Evolutionary conservation across 371 early-diverging fungal genomes (phyloP), one percentile per base, ranked within the genome.

Genomic region (Mortierella sp.): DNA sequence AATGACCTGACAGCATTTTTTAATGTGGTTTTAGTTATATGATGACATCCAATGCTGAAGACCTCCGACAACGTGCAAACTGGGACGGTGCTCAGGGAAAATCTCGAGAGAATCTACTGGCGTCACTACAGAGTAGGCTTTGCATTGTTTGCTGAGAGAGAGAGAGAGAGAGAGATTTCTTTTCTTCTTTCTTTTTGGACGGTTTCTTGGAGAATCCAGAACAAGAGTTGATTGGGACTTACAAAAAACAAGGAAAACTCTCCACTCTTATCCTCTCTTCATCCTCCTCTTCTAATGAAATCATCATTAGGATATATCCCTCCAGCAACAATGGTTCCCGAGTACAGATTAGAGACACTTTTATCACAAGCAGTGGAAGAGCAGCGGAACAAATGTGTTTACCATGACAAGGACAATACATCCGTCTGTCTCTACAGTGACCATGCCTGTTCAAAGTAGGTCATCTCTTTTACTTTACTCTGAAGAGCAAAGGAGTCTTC

Each of bases 321-420:
- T 6, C 88, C 96, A 1, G 82, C 92, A 6, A 82, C 89, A 43
- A 94, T 96, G 94, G 87, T 98, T 50, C 97, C 96, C 7, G 88
- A 88, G 14, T 84, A 84, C 50, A 83, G 98, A 7, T 82, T 97
- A 60, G 84, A 93, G 48, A 84, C 87, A 5, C 80, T 98, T 21
- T 74, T 96, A 7, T 81, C 90, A 37, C 96, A 97, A 73, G 93
- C 97, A 0, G 65, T 92, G 6, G 80, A 85, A 60, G 81, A 86
- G 62, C 98, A 98, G 76, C 80, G 85, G 43, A 69, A 64, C 26
- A 80, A 86, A 18, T 98, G 98, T 81, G 76, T 93, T 30, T 95
- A 95, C 79, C 97, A 98, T 64, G 90, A 90, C 75, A 73, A 84
- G 7, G 83, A 88, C 26, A 72, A 57, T 37, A 30, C 57, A 4